A percentile compares a stretch with the other conserved stretches of the same genome.
phyloP scores from a whole-genome alignment of 805 yeast genomes.

The Myxozyma lipomycoides region DNA sequence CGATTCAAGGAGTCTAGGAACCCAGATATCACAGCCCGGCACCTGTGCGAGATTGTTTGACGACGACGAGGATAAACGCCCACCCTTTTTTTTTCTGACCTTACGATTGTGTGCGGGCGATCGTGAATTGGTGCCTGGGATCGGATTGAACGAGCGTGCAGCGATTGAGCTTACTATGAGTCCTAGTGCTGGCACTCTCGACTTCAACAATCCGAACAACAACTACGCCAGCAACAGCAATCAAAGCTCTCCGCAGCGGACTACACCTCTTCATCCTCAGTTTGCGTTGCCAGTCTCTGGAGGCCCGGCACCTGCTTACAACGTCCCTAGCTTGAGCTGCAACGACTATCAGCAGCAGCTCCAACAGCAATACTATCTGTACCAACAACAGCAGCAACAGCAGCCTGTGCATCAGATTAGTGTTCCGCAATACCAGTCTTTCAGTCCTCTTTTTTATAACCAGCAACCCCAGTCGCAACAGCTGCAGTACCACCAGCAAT shows the following conservation, averaged over 20 bases:
- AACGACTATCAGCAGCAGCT: conserved; percentile 7
- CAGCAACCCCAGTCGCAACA: neutral
- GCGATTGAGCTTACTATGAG: too few species aligned
- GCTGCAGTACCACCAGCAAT: neutral
- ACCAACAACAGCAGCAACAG: conserved; percentile 3
- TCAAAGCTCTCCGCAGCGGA: neutral
- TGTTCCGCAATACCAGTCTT: neutral
- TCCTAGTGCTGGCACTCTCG: neutral
- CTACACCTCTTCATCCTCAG: neutral
- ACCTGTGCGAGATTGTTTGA: too few species aligned
- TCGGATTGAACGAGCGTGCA: too few species aligned
- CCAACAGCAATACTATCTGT: conserved; percentile 6
- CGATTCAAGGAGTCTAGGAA: too few species aligned
- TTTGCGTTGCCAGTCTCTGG: conserved; percentile 2
- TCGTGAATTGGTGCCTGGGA: too few species aligned
- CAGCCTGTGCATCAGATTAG: neutral
- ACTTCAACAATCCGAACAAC: neutral
- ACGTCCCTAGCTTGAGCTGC: too few species aligned
- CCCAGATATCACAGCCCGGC: too few species aligned
- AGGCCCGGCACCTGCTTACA: too few species aligned
- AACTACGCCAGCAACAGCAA: neutral
- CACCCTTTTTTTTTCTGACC: too few species aligned
- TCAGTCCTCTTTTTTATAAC: neutral
- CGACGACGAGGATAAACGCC: too few species aligned
- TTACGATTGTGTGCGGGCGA: too few species aligned